Conservation (phyloP, 2,329 filamentous ascomycete species). For the Trichoderma semiorbis region DNA sequence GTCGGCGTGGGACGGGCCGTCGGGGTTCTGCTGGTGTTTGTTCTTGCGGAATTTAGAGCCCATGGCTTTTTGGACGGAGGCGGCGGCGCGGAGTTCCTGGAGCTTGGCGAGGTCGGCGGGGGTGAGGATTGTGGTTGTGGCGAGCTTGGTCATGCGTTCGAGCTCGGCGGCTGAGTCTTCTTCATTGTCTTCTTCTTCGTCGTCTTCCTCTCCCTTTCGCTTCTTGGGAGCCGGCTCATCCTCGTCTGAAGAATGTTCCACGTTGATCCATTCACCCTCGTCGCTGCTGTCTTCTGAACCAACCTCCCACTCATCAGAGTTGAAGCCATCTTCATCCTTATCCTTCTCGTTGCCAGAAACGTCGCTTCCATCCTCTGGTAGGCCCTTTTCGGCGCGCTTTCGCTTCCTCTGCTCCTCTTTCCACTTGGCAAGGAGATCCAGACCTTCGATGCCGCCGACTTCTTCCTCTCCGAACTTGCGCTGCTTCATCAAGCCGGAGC, state of each 20-base stretch:
- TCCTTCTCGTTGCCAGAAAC: constrained; percentile 56
- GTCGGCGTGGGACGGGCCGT: constrained; percentile 66
- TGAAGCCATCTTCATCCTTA: constrained; percentile 50
- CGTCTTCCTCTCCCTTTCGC: constrained; percentile 32
- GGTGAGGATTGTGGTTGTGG: constrained; percentile 91
- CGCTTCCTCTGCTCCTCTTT: constrained; percentile 83
- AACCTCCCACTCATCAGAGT: constrained; percentile 60
- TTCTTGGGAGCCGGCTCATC: constrained; percentile 63
- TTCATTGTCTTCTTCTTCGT: constrained; percentile 30
- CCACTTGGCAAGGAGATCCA: constrained; percentile 88
- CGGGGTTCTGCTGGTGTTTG: constrained; percentile 44
- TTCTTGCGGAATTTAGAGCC: constrained; percentile 38
- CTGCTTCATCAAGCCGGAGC: constrained; percentile 69
- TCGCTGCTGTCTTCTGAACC: constrained; percentile 60
- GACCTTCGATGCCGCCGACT: constrained; percentile 78
- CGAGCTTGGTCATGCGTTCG: constrained; percentile 65
- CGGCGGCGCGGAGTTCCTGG: constrained; percentile 74
- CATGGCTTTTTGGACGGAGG: constrained; percentile 64
- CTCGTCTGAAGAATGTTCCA: constrained; percentile 72
- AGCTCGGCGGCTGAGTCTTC: constrained; percentile 46
- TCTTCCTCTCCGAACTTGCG: constrained; percentile 80
- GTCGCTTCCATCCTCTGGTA: constrained; percentile 60
- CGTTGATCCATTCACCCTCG: constrained; percentile 90
- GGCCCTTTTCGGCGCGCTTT: constrained; percentile 65
- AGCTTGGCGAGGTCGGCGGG: constrained; percentile 95